phyloP scores from a whole-genome alignment of 768 basidiomycete species.

The Lentinula sp. region DNA sequence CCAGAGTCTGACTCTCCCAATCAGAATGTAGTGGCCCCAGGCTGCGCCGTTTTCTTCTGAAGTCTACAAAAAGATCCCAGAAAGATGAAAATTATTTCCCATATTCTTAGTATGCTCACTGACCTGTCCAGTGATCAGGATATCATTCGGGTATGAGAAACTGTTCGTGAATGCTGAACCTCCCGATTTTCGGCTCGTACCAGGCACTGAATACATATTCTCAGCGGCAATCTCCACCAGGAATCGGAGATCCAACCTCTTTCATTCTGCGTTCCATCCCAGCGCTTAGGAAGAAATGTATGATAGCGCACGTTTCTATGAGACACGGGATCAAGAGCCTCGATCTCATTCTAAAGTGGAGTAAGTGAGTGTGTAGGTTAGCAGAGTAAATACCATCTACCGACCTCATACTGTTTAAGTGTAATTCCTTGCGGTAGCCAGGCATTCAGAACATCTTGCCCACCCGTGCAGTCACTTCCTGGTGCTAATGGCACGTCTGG shows the following conservation, averaged over 20 bases:
- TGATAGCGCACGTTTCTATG: constrained; percentile 36
- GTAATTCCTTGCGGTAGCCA: constrained; percentile 36
- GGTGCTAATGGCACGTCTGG: constrained; percentile 29
- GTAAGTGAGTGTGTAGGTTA: background rate
- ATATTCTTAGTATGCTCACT: constrained; percentile 8
- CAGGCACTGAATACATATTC: background rate
- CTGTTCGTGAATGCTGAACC: background rate
- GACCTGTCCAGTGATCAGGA: constrained; percentile 47
- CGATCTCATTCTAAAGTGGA: constrained; percentile 29
- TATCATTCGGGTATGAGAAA: constrained; percentile 29
- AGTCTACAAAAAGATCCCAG: constrained; percentile 24
- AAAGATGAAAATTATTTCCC: background rate
- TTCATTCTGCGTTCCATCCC: constrained; percentile 6
- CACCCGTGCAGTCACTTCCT: constrained; percentile 26
- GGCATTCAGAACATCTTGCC: constrained; percentile 40
- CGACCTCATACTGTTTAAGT: constrained; percentile 26
- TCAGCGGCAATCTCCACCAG: constrained; percentile 20
- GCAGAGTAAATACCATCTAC: constrained; percentile 21
- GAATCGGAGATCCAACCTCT: constrained; percentile 21
- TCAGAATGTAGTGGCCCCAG: constrained; percentile 40
- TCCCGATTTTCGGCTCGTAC: background rate
- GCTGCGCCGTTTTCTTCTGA: constrained; percentile 36
- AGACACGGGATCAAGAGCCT: constrained; percentile 34
- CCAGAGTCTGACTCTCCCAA: constrained; percentile 46
- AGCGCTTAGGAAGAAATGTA: constrained; percentile 32